Conservation (phyloP, 2,329 filamentous ascomycete species). For the Botrytis fragariae region DNA sequence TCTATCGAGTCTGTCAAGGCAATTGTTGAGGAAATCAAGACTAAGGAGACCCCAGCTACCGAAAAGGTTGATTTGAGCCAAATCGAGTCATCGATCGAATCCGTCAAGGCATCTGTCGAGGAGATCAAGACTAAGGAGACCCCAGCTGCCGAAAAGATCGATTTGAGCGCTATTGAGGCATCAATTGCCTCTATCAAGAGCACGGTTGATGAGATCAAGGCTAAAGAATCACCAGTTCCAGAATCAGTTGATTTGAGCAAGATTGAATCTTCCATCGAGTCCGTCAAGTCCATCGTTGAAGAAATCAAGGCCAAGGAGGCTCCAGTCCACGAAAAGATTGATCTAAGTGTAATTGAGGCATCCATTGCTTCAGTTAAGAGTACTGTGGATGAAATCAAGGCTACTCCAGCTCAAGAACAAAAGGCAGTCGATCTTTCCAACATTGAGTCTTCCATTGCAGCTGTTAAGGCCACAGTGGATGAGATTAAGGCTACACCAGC, state of each 20-base stretch:
- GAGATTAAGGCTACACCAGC: conserved; percentile 27
- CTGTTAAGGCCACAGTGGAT: conserved; percentile 9
- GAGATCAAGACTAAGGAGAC: conserved; percentile 19
- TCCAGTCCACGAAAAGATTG: conserved; percentile 23
- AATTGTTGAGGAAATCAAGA: conserved; percentile 27
- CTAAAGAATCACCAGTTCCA: conserved; percentile 7
- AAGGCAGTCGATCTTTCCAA: conserved; percentile 22
- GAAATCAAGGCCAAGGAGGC: conserved; percentile 28
- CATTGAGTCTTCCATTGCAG: conserved; percentile 17
- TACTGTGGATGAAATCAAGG: conserved; percentile 23
- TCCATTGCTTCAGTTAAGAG: conserved; percentile 24
- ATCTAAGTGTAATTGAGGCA: conserved; percentile 23
- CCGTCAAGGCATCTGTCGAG: conserved; percentile 12
- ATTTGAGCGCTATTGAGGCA: conserved; percentile 21
- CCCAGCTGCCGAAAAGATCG: conserved; percentile 20
- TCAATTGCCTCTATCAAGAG: conserved; percentile 20
- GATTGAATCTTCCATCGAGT: conserved; percentile 21
- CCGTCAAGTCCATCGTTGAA: conserved; percentile 20
- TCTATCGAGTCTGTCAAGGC: conserved; percentile 23
- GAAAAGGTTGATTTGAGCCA: conserved; percentile 24
- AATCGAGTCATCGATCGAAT: background rate
- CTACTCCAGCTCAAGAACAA: conserved; percentile 20
- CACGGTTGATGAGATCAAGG: conserved; percentile 20
- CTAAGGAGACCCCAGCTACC: conserved; percentile 17
- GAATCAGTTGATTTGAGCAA: conserved; percentile 3